phyloP scores from a whole-genome alignment of 83 land plant genomes.

The Diphasiastrum complanatum region DNA sequence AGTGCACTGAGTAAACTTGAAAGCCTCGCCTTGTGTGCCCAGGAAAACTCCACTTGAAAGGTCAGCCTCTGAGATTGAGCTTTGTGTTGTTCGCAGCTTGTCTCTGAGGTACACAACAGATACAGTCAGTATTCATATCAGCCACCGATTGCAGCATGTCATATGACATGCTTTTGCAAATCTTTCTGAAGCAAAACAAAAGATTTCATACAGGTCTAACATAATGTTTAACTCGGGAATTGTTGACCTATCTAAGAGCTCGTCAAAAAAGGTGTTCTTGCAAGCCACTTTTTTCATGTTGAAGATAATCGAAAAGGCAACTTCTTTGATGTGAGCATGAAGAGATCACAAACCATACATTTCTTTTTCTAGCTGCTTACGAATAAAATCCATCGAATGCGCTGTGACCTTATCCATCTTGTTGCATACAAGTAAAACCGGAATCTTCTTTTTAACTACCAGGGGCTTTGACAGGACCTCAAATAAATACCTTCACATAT shows the following conservation, averaged over 20 bases:
- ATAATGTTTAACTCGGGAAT: too few relatives aligned
- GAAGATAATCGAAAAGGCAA: slow-evolving; percentile 4
- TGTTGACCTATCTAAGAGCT: too few relatives aligned
- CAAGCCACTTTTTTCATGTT: neutral
- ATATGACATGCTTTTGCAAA: too few relatives aligned
- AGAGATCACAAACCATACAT: slow-evolving; percentile 40
- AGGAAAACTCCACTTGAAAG: slow-evolving; percentile 49
- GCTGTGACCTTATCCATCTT: slow-evolving; percentile 93
- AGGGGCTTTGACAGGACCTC: slow-evolving; percentile 76
- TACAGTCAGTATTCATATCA: neutral
- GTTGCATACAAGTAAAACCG: slow-evolving; percentile 78
- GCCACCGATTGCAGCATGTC: too few relatives aligned
- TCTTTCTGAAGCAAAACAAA: too few relatives aligned
- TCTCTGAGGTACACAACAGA: slow-evolving; percentile 42
- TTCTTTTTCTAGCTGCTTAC: slow-evolving; percentile 92
- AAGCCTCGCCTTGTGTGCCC: slow-evolving; percentile 62
- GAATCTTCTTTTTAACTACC: slow-evolving; percentile 76
- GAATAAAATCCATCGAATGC: slow-evolving; percentile 84
- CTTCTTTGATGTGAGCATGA: neutral
- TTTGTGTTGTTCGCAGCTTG: slow-evolving; percentile 80
- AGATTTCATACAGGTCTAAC: too few relatives aligned
- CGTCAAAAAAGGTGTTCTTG: too few relatives aligned
- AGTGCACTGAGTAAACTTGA: slow-evolving; percentile 66
- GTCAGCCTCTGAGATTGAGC: slow-evolving; percentile 65
- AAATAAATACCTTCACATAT: slow-evolving; percentile 69